Percentiles rank a stretch among this genome's conserved stretches.
These are phyloP conservation scores for Novymonas esmeraldas DNA, from an alignment of 208 protist genomes.

Conservation along the genomic window DNA sequence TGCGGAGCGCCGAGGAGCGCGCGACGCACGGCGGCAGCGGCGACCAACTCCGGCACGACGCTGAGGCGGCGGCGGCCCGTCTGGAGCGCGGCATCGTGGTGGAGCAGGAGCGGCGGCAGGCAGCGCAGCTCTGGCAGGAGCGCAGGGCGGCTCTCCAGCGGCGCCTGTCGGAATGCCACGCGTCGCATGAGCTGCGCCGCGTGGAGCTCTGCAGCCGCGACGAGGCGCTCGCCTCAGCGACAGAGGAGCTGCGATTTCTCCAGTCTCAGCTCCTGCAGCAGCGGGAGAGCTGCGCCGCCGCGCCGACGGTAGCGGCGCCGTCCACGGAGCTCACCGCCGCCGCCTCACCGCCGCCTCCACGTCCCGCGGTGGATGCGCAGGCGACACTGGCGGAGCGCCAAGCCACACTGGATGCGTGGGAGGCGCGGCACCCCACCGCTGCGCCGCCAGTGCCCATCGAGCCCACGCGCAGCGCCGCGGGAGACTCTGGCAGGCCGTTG, in stretches of 20 bases:
- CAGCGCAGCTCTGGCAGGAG: background rate
- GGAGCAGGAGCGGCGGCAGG: background rate
- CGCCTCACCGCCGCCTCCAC: too few species aligned
- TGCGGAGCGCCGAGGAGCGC: slow-evolving; percentile 1
- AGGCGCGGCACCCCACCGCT: background rate
- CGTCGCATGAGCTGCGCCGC: background rate
- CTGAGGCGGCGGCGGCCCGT: too few species aligned
- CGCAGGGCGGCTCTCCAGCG: slow-evolving; percentile 5
- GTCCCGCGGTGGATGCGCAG: background rate
- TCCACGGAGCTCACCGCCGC: too few species aligned
- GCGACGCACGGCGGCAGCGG: background rate
- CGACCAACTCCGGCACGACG: background rate
- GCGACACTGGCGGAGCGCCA: background rate
- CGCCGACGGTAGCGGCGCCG: too few species aligned
- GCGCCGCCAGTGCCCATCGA: too few species aligned
- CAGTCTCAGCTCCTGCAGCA: background rate
- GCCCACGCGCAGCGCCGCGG: too few species aligned
- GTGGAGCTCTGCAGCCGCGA: slow-evolving; percentile 8
- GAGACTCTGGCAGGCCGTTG: too few species aligned
- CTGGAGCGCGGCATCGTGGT: background rate
- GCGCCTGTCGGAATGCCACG: slow-evolving; percentile 1
- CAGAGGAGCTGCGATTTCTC: slow-evolving; percentile 10
- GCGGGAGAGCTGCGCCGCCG: background rate
- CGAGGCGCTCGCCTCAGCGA: slow-evolving; percentile 1
- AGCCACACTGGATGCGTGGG: background rate